A percentile compares a stretch with the other conserved stretches of the same genome.
phyloP scores from a whole-genome alignment of 2,329 filamentous ascomycete genomes.

The Claviceps paspali region DNA sequence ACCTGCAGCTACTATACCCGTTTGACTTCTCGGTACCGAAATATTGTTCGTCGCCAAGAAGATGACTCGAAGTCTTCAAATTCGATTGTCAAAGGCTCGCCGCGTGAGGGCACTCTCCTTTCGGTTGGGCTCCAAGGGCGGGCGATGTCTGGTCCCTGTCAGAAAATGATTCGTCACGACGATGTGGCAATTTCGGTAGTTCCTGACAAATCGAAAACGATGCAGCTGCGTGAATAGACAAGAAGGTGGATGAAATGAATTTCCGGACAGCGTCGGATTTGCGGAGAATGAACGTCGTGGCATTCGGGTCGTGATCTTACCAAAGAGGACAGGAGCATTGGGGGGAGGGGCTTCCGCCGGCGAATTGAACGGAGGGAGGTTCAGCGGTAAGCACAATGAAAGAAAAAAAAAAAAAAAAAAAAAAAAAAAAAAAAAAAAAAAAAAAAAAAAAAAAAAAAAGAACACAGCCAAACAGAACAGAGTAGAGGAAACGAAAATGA shows the following conservation, averaged over 20 bases:
- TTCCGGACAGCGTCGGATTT: neutral
- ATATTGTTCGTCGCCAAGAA: neutral
- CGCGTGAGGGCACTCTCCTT: constrained; percentile 7
- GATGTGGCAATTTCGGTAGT: neutral
- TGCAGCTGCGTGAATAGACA: neutral
- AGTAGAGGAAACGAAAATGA: neutral
- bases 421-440: neutral
- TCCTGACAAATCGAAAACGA: neutral
- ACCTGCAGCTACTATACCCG: neutral
- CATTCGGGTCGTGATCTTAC: constrained; percentile 3
- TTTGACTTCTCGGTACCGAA: neutral
- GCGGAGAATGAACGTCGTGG: neutral
- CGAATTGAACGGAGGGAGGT: constrained; percentile 2
- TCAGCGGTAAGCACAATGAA: neutral
- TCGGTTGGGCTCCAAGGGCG: constrained; percentile 14
- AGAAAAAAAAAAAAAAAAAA: neutral
- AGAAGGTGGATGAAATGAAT: neutral
- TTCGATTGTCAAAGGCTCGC: neutral
- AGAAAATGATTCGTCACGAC: constrained; percentile 7
- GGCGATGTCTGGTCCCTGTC: constrained; percentile 8
- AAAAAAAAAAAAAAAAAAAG: neutral
- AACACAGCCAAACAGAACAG: neutral
- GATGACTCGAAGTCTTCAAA: neutral
- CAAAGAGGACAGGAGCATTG: constrained; percentile 1
- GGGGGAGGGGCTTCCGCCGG: neutral